Conservation (phyloP, 2,329 filamentous ascomycete genomes). For the Chrysosporium keratinophilum region DNA sequence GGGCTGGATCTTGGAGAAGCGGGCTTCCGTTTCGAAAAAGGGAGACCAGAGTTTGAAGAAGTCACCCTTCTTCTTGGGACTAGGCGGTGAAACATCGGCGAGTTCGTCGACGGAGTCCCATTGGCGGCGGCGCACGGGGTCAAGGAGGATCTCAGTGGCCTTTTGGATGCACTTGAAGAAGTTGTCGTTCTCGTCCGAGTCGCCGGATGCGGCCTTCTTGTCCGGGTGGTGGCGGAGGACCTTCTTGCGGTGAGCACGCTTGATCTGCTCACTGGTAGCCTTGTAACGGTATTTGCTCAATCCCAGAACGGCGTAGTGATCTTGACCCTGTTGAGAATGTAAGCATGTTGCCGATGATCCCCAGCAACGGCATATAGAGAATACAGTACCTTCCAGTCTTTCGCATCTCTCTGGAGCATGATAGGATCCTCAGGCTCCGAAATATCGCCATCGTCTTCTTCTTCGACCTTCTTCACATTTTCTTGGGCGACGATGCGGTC, state of each 20-base stretch:
- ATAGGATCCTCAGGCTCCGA: conserved; percentile 88
- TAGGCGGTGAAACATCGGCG: conserved; percentile 82
- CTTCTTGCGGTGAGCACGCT: conserved; percentile 98
- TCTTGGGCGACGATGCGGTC: conserved; percentile 94
- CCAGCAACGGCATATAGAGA: background rate
- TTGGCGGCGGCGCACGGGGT: conserved; percentile 85
- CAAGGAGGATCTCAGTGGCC: conserved; percentile 83
- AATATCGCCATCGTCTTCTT: conserved; percentile 79
- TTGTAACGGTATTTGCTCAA: conserved; percentile 83
- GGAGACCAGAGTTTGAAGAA: conserved; percentile 91
- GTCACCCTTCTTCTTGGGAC: conserved; percentile 73
- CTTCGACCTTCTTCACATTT: conserved; percentile 89
- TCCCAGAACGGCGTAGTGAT: conserved; percentile 95
- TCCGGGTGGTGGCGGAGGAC: conserved; percentile 97
- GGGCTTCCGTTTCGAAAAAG: conserved; percentile 82
- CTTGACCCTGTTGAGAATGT: conserved; percentile 56
- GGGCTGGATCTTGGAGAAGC: conserved; percentile 84
- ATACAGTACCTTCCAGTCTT: conserved; percentile 88
- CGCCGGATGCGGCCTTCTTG: conserved; percentile 89
- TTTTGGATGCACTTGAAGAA: conserved; percentile 99
- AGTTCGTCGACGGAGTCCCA: conserved; percentile 94
- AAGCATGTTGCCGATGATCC: background rate
- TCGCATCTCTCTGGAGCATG: conserved; percentile 85
- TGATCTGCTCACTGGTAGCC: conserved; percentile 96
- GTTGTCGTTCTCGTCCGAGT: conserved; percentile 75